These are phyloP conservation scores for Helianthus tuberosus DNA, from an alignment of 129 eudicot species.

Conservation along the genomic window DNA sequence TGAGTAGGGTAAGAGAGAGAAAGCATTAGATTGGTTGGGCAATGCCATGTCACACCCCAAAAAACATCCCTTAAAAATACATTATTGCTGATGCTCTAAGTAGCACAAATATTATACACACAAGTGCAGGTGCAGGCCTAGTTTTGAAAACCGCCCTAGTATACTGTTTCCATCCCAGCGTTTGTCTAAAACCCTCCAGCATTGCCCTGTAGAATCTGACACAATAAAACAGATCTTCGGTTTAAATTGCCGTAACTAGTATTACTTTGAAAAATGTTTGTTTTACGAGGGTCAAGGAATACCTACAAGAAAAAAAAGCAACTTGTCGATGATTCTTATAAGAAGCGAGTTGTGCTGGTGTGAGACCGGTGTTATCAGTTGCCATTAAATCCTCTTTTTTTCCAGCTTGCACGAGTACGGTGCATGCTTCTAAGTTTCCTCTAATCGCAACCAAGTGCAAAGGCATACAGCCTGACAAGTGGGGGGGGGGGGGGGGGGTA, in stretches of 20 bases:
- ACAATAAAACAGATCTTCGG: neutral
- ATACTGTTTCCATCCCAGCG: constrained; percentile 73
- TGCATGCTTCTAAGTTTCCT: constrained; percentile 98
- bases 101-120: constrained; percentile 78
- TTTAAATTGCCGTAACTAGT: neutral
- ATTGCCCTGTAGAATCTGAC: constrained; percentile 71
- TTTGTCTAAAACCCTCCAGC: constrained; percentile 82
- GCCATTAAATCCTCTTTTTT: constrained; percentile 87
- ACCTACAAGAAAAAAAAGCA: constrained; percentile 99
- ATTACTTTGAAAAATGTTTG: neutral
- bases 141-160: constrained; percentile 73
- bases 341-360: constrained; percentile 97
- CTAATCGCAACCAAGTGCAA: constrained; percentile 98
- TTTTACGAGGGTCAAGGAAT: constrained; percentile 37
- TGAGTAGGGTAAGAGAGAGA: no score
- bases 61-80: no score
- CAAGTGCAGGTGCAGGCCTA: constrained; percentile 91
- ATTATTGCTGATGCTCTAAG: no score
- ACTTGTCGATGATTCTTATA: constrained; percentile 98
- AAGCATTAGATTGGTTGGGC: no score
- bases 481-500: no score
- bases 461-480: constrained; percentile 88
- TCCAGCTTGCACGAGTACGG: constrained; percentile 93
- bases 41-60: no score
- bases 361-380: constrained; percentile 91